These are phyloP conservation scores for Porcisia deanei DNA, from an alignment of 208 protist species.

Conservation along the genomic window DNA sequence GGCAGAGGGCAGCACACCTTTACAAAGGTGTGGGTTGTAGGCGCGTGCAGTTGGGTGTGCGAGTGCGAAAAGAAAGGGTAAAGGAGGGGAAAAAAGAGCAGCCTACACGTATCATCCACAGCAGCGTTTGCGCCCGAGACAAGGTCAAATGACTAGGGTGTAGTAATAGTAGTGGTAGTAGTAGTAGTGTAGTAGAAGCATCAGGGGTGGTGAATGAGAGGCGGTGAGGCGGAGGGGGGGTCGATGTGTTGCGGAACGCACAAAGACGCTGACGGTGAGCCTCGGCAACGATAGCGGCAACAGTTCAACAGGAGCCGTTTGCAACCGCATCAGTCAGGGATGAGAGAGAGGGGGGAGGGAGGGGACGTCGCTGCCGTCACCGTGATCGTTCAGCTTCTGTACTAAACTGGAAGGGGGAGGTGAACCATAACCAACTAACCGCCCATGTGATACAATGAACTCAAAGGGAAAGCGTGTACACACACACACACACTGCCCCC, in stretches of 20 bases:
- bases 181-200: too few species aligned
- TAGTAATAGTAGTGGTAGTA: too few species aligned
- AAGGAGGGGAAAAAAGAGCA: background rate
- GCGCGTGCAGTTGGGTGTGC: background rate
- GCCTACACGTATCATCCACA: too few species aligned
- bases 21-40: background rate
- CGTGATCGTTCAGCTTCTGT: too few species aligned
- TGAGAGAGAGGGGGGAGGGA: background rate
- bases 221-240: background rate
- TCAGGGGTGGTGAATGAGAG: background rate
- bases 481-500: background rate
- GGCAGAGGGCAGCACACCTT: background rate
- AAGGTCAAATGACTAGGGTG: too few species aligned
- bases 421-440: background rate
- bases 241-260: background rate
- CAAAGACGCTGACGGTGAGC: background rate
- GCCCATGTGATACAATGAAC: background rate
- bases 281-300: background rate
- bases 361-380: too few species aligned
- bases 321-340: background rate
- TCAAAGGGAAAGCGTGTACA: background rate
- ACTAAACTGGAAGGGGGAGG: background rate
- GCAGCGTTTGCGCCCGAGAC: too few species aligned
- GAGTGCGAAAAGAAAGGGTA: too few species aligned
- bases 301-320: background rate